A percentile compares a stretch with the other conserved stretches of the same genome.
These are phyloP conservation scores for Phytophthora capsici DNA, from an alignment of 352 stramenopile genomes.

Conservation along the genomic window DNA sequence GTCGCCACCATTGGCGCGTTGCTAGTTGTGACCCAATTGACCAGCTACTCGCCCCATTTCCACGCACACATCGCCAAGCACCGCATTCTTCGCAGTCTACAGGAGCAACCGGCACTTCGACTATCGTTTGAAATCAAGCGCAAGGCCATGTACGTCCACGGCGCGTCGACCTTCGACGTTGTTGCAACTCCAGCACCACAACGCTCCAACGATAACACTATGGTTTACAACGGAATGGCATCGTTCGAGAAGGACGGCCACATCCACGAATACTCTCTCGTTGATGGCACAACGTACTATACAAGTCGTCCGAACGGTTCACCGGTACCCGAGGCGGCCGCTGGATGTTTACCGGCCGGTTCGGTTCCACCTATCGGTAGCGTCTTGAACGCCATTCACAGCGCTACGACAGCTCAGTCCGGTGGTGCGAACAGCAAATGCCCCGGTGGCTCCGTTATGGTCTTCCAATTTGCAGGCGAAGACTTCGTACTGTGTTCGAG, in stretches of 20 bases:
- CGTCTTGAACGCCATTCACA: slow-evolving; percentile 37
- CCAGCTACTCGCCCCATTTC: slow-evolving; percentile 42
- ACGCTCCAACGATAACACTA: slow-evolving; percentile 12
- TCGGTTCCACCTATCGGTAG: slow-evolving; percentile 39
- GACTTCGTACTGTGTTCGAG: slow-evolving; percentile 49
- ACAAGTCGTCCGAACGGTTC: slow-evolving; percentile 10
- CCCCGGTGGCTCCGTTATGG: slow-evolving; percentile 27
- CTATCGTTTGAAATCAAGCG: slow-evolving; percentile 51
- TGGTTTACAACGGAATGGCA: slow-evolving; percentile 47
- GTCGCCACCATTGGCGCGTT: slow-evolving; percentile 12
- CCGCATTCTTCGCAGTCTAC: slow-evolving; percentile 43
- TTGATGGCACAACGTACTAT: slow-evolving; percentile 47
- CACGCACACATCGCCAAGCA: slow-evolving; percentile 51
- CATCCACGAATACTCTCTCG: slow-evolving; percentile 42
- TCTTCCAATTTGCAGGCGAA: slow-evolving; percentile 50
- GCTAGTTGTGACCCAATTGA: slow-evolving; percentile 27
- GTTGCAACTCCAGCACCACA: slow-evolving; percentile 38
- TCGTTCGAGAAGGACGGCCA: slow-evolving; percentile 34
- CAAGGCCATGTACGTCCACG: slow-evolving; percentile 47
- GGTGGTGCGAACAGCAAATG: slow-evolving; percentile 17
- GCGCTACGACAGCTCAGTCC: slow-evolving; percentile 19
- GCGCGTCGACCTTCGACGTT: slow-evolving; percentile 41
- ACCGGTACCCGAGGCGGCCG: not conserved
- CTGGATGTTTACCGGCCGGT: slow-evolving; percentile 33
- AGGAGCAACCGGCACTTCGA: slow-evolving; percentile 40